A percentile compares a stretch with the other conserved stretches of the same genome.
These are phyloP conservation scores for Candida golubevii DNA, from an alignment of 805 yeast species.

Conservation along the genomic window DNA sequence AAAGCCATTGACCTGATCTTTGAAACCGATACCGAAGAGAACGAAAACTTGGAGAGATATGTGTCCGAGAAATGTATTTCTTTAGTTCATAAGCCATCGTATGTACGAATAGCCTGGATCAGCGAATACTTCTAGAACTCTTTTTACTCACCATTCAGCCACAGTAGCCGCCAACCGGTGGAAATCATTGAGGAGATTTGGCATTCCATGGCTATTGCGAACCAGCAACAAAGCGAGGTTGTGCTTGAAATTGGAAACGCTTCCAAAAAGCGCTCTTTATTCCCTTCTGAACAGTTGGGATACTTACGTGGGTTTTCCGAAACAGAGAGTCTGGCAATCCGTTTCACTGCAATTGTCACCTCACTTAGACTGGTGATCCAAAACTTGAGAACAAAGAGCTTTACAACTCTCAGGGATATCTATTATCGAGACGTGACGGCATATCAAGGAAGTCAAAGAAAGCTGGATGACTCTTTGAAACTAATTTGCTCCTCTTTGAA, in stretches of 20 bases:
- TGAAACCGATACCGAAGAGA: too few species aligned
- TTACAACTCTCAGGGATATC: constrained; percentile 15
- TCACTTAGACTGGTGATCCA: constrained; percentile 7
- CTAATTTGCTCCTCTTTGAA: constrained; percentile 6
- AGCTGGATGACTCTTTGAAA: constrained; percentile 10
- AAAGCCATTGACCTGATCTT: too few species aligned
- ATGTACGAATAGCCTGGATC: too few species aligned
- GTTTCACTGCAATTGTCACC: constrained; percentile 8
- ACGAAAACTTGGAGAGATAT: too few species aligned
- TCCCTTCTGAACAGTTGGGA: too few species aligned
- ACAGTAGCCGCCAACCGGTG: background rate
- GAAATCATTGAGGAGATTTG: background rate
- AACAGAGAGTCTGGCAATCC: constrained; percentile 6
- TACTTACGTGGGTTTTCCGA: constrained; percentile 10
- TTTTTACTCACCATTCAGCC: too few species aligned
- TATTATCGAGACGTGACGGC: constrained; percentile 15
- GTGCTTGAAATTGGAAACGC: background rate
- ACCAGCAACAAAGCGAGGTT: background rate
- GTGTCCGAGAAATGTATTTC: too few species aligned
- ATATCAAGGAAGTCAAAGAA: constrained; percentile 12
- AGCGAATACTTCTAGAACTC: too few species aligned
- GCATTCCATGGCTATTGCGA: background rate
- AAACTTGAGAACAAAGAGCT: constrained; percentile 4
- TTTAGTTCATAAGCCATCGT: too few species aligned
- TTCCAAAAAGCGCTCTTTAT: background rate